Percentiles rank a stretch among this genome's conserved stretches.
Conservation (phyloP, 2,329 filamentous ascomycete genomes). For the Chalaropsis ovoidea region DNA sequence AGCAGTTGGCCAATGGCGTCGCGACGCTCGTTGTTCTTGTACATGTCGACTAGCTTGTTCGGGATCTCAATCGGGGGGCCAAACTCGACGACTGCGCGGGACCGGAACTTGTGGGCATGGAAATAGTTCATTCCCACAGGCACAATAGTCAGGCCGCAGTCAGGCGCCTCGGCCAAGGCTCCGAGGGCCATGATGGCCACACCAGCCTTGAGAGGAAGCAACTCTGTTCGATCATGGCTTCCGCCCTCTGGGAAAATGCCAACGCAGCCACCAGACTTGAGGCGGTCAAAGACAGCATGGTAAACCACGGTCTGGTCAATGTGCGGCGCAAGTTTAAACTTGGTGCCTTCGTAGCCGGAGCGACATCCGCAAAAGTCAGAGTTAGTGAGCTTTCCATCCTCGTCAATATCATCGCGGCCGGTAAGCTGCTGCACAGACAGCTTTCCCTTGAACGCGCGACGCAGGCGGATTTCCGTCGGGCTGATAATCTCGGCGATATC, state of each 20-base stretch:
- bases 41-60: slow-evolving; percentile 70
- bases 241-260: slow-evolving; percentile 96
- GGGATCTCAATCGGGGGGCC: slow-evolving; percentile 81
- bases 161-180: slow-evolving; percentile 70
- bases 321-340: slow-evolving; percentile 81
- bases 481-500: slow-evolving; percentile 75
- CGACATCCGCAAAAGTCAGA: slow-evolving; percentile 43
- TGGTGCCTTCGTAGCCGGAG: slow-evolving; percentile 62
- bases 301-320: slow-evolving; percentile 93
- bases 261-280: slow-evolving; percentile 75
- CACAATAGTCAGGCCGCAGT: slow-evolving; percentile 86
- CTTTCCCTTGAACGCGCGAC: slow-evolving; percentile 74
- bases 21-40: slow-evolving; percentile 69
- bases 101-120: slow-evolving; percentile 96
- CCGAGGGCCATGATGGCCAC: slow-evolving; percentile 97
- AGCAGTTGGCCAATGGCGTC: slow-evolving; percentile 79
- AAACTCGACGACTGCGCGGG: slow-evolving; percentile 90
- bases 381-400: slow-evolving; percentile 53
- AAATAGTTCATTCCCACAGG: slow-evolving; percentile 99
- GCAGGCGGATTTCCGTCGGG: slow-evolving; percentile 70
- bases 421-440: slow-evolving; percentile 72
- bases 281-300: slow-evolving; percentile 76
- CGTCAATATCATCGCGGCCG: slow-evolving; percentile 61
- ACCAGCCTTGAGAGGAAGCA: slow-evolving; percentile 87
- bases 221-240: slow-evolving; percentile 85